Evolutionary conservation across 2,329 filamentous ascomycete genomes (phyloP), one percentile per base, ranked within the genome.

Genomic region (Stagonosporopsis chrysanthemi): DNA sequence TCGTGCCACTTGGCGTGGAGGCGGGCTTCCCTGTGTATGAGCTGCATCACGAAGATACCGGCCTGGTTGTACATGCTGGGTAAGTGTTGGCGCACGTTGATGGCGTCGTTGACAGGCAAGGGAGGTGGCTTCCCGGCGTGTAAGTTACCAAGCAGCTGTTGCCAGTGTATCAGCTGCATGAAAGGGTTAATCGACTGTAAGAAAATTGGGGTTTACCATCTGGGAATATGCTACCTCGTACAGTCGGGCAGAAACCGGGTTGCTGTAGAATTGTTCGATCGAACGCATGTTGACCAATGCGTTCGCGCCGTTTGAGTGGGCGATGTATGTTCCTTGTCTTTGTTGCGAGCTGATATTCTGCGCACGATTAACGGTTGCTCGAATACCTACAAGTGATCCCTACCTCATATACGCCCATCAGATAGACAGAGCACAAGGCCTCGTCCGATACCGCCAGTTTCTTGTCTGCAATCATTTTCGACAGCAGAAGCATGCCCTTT

Each of bases 351-450:
- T 66, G 11, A 74, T 56, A 26, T 68, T 73, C 70, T 74, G 43
- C 12, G 28, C 15, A 6, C 5, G 39, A 52, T 24, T 58, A 38
- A 3, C 14, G 8, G 4, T 11, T 3, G 1, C 15, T 24, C 9
- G 3, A 17, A 2, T 9, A 22, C 1, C 5, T 9, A 11, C 6
- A 9, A 1, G 14, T 5, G 15, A 1, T 31, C 7, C 55, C 15
- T 62, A 71, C 71, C 60, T 73, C 71, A 17, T 68, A 73, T 0
- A 74, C 45, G 1, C 70, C 68, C 62, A 75, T 67, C 2, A 74
- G 28, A 58, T 72, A 70, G 0, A 71, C 69, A 1, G 70, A 59
- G 41, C 64, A 67, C 5, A 75, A 52, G 1, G 65, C 61, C 19
- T 66, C 60, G 31, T 75, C 65, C 3, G 67, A 58, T 3, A 51